Evolutionary conservation across 1,284 basidiomycete species (phyloP), one percentile per base, ranked within the genome.

Genomic region (Cryptococcus sp.): DNA sequence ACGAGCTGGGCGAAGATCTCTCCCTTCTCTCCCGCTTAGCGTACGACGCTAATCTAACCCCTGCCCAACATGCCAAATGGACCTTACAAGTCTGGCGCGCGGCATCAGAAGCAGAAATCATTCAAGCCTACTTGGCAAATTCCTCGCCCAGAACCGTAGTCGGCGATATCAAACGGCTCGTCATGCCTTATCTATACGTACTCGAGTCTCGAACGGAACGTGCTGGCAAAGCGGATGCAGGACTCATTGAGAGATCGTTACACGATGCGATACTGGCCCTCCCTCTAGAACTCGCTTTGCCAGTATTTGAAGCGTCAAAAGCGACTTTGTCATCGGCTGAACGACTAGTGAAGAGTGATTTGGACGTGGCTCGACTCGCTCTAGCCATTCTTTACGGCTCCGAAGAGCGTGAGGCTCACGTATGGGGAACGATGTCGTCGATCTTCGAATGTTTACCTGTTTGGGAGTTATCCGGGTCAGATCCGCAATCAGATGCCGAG

Each of bases 381-480:
- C 84, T 96, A 10, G 89, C 93, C 3, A 88, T 87, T 67, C 78
- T 96, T n/a, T 97, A 97, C 65, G 91, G 91, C 13, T 90, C 84
- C 67, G 82, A 86, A 62, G 83, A 82, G 55, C 78, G 86, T 38
- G 80, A 85, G 63, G 44, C 17, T 15, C 22, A 29, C 39, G 83
- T 86, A 62, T 95, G 89, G 91, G 70, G 85, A 0, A 86, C 82
- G 1, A 95, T 95, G 92, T 90, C 87, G 63, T 81, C 82, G 38
- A 90, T 96, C 56, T 96, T 97, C 74, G 93, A 97, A 73, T 96
- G 92, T 72, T 81, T 96, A 45, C 93, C 93, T 0, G 92, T 88
- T 8, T 96, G 91, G 91, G 86, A 88, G 58, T 81, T 86, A 29
- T 73, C 82, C 1, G 74, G 78, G 23, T 81, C 82, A 13, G 83